phyloP scores from a whole-genome alignment of 129 eudicot genomes.

The Tagetes erecta region DNA sequence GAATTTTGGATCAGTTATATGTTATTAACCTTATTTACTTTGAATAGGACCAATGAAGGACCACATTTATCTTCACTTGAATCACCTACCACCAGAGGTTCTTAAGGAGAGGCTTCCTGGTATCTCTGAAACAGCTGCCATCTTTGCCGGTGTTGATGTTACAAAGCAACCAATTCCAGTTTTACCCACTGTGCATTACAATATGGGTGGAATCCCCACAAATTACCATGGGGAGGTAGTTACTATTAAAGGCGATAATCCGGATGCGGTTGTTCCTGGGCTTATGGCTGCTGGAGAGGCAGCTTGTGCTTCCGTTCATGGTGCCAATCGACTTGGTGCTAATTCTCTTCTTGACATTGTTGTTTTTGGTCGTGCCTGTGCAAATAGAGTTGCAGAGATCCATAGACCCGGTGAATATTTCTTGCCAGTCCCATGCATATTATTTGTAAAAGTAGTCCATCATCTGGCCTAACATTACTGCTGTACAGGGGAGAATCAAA shows the following conservation, averaged over 20 bases:
- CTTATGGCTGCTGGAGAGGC: slow-evolving; percentile 99
- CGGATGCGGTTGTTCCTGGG: slow-evolving; percentile 91
- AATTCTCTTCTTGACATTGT: slow-evolving; percentile 99
- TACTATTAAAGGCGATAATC: slow-evolving; percentile 67
- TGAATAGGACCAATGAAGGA: slow-evolving; percentile 86
- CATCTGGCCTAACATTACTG: slow-evolving; percentile 20
- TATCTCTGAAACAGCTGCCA: slow-evolving; percentile 98
- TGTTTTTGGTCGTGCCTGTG: slow-evolving; percentile 99
- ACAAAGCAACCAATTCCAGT: slow-evolving; percentile 99
- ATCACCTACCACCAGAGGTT: slow-evolving; percentile 98
- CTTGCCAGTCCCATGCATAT: neutral
- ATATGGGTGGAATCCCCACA: slow-evolving; percentile 99
- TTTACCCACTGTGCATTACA: slow-evolving; percentile 96
- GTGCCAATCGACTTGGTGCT: slow-evolving; percentile 99
- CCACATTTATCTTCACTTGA: slow-evolving; percentile 93
- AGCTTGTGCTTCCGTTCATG: slow-evolving; percentile 99
- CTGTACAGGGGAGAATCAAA: slow-evolving; percentile 78
- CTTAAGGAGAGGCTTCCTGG: slow-evolving; percentile 99
- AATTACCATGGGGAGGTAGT: slow-evolving; percentile 98
- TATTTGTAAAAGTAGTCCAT: neutral
- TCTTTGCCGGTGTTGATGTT: slow-evolving; percentile 98
- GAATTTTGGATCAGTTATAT: neutral
- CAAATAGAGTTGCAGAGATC: slow-evolving; percentile 94
- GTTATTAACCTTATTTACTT: slow-evolving; percentile 14
- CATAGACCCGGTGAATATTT: slow-evolving; percentile 60